Conservation (phyloP, 305 asterid species). For the Euphrasia arctica region DNA sequence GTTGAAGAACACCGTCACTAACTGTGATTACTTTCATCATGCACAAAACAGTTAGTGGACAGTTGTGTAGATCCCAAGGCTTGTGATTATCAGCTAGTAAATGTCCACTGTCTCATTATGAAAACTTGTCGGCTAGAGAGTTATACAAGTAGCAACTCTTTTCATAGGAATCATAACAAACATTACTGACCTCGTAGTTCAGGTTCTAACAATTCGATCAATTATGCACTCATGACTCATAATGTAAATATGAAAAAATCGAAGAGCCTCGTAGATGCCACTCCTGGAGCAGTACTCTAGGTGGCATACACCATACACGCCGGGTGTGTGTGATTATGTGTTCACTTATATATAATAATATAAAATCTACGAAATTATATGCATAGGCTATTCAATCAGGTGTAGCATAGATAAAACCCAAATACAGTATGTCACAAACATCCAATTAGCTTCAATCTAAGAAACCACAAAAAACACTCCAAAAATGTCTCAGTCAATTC, state of each 20-base stretch:
- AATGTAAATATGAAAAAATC: not conserved
- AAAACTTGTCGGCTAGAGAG: not conserved
- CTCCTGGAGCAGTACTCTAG: too few relatives aligned
- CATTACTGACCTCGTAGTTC: not conserved
- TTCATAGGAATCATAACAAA: not conserved
- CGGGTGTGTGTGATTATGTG: too few relatives aligned
- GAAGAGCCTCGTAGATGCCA: too few relatives aligned
- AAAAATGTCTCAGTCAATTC: not conserved
- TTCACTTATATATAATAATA: too few relatives aligned
- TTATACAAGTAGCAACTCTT: not conserved
- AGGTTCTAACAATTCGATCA: not conserved
- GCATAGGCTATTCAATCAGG: too few relatives aligned
- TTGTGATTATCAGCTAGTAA: not conserved
- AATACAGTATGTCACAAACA: not conserved
- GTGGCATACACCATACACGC: too few relatives aligned
- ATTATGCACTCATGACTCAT: not conserved
- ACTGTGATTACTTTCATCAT: not conserved
- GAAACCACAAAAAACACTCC: not conserved
- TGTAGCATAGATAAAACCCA: too few relatives aligned
- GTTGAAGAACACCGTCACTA: not conserved
- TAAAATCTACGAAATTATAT: too few relatives aligned
- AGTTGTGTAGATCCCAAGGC: conserved; percentile 1
- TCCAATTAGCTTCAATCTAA: not conserved
- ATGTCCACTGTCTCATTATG: not conserved
- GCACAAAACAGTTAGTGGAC: not conserved